A percentile compares a stretch with the other conserved stretches of the same genome.
Conservation (phyloP, 768 basidiomycete genomes). For the Pleurotus platypus region DNA sequence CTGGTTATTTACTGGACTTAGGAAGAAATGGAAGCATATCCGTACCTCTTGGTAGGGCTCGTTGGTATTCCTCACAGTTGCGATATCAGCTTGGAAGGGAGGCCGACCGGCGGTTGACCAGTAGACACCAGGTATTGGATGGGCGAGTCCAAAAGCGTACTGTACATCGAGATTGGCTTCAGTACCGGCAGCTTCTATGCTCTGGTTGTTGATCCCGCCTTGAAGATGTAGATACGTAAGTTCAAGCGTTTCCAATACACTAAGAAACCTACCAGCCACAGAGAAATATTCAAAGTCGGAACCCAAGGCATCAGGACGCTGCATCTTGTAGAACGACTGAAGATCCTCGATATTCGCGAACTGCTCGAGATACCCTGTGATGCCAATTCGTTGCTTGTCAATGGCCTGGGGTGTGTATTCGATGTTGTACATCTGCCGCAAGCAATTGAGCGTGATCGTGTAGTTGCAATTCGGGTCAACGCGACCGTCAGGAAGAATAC, state of each 20-base stretch:
- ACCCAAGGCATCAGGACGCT: constrained; percentile 43
- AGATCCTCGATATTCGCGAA: constrained; percentile 54
- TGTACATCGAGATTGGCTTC: constrained; percentile 72
- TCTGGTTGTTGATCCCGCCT: constrained; percentile 66
- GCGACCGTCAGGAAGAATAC: constrained; percentile 23
- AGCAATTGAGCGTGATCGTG: constrained; percentile 48
- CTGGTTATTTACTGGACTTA: too few species aligned
- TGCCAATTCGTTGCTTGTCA: constrained; percentile 46
- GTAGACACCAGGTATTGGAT: constrained; percentile 56
- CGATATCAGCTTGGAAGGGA: constrained; percentile 48
- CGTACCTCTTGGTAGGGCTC: constrained; percentile 23
- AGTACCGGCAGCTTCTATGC: constrained; percentile 41
- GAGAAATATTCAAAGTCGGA: constrained; percentile 51
- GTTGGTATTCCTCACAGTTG: constrained; percentile 35
- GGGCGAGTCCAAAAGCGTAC: constrained; percentile 61
- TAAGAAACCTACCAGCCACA: constrained; percentile 44
- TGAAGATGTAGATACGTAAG: constrained; percentile 10
- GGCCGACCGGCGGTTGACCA: constrained; percentile 63
- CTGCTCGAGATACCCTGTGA: constrained; percentile 52
- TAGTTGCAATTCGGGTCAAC: constrained; percentile 47
- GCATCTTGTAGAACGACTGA: constrained; percentile 44
- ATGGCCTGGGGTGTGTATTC: constrained; percentile 39
- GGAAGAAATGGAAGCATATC: not conserved
- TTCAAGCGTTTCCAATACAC: not conserved
- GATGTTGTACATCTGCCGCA: constrained; percentile 54